phyloP scores from a whole-genome alignment of 2,329 filamentous ascomycete species.

The Phaeosphaeriaceae sp. region DNA sequence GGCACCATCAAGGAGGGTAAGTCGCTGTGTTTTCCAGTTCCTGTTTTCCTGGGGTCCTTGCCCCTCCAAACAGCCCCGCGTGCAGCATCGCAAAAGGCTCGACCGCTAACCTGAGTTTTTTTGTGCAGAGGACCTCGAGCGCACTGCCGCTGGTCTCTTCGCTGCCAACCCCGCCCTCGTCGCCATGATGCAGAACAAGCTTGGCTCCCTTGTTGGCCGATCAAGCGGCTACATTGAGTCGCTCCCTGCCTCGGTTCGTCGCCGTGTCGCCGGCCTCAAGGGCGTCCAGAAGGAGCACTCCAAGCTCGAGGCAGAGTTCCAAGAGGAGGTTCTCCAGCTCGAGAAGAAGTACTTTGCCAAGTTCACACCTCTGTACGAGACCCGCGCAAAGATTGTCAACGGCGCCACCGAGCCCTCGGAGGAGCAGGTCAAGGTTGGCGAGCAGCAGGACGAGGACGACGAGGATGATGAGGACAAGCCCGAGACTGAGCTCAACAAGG shows the following conservation, averaged over 20 bases:
- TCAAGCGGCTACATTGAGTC: constrained; percentile 99
- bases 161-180: constrained; percentile 94
- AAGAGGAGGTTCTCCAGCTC: constrained; percentile 95
- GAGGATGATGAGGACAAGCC: constrained; percentile 58
- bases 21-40: constrained; percentile 17
- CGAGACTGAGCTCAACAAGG: constrained; percentile 65
- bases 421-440: constrained; percentile 84
- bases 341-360: constrained; percentile 99
- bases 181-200: constrained; percentile 96
- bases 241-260: constrained; percentile 85
- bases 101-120: constrained; percentile 48
- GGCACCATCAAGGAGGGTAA: constrained; percentile 97
- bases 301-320: constrained; percentile 97
- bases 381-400: constrained; percentile 92
- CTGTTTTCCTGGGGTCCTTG: constrained; percentile 3
- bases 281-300: constrained; percentile 99
- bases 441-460: constrained; percentile 77
- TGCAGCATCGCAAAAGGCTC: constrained; percentile 27
- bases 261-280: constrained; percentile 93
- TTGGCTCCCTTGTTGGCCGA: constrained; percentile 88
- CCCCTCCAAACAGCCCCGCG: constrained; percentile 39
- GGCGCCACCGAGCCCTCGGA: constrained; percentile 85
- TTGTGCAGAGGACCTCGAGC: constrained; percentile 83
- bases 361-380: constrained; percentile 96
- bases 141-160: constrained; percentile 89